These are phyloP conservation scores for Ophiostoma ips DNA, from an alignment of 2,329 filamentous ascomycete genomes.

Conservation along the genomic window DNA sequence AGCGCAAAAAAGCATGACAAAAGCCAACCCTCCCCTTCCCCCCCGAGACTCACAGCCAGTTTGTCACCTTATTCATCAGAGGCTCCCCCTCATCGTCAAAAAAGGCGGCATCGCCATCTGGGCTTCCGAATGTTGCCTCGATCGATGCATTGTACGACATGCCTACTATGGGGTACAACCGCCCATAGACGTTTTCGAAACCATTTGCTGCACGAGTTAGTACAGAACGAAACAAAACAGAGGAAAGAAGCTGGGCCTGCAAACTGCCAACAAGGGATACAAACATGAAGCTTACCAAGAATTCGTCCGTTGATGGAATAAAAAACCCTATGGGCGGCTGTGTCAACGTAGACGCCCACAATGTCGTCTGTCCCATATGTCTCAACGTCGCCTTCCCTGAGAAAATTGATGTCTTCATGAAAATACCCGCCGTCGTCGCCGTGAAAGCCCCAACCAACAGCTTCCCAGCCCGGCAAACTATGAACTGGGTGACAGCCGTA, in stretches of 20 bases:
- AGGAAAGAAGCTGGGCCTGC: too few species aligned
- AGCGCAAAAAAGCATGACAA: background rate
- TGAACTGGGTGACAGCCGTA: background rate
- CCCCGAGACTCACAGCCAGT: background rate
- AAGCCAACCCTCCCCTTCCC: too few species aligned
- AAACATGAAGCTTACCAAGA: background rate
- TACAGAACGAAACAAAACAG: background rate
- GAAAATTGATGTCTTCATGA: background rate
- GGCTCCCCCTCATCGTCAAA: background rate
- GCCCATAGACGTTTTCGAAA: background rate
- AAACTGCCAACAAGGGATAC: too few species aligned
- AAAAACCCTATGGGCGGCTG: background rate
- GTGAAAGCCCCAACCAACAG: background rate
- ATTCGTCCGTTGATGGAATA: background rate
- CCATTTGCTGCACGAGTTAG: background rate
- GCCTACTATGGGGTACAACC: background rate
- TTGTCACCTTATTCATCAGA: background rate
- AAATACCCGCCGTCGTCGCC: background rate
- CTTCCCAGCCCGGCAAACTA: background rate
- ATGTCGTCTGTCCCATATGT: background rate
- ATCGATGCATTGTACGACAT: background rate
- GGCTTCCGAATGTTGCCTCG: background rate
- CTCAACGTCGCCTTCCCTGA: too few species aligned
- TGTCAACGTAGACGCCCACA: background rate
- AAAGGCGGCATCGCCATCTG: background rate